Evolutionary conservation across 139 green algal species (phyloP), one percentile per base, ranked within the genome.

Genomic region (Chlorella sp.): DNA sequence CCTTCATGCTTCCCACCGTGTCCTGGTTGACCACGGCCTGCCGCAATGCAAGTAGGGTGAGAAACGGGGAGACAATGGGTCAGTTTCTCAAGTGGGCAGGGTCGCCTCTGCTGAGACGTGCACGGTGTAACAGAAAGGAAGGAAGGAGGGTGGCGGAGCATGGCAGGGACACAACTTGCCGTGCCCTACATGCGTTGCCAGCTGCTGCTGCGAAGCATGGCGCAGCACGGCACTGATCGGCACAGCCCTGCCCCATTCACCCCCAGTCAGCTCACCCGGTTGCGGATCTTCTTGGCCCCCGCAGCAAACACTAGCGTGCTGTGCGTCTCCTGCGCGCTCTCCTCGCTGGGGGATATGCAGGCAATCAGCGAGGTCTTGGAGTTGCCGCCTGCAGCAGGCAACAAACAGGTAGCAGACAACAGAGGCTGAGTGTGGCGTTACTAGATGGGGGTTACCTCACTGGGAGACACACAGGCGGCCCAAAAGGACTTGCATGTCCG

Each of bases 311-410:
- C 92, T 26, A 99, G 94, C 22, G 97, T 99, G 91, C 92, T 96
- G 32, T 97, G 90, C 26, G 97, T 98, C 93, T 99, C 97, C n/a
- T 88, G 57, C 30, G 90, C 81, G 68, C 86, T 95, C 86, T 83
- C 92, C 82, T 87, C 89, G 24, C 91, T 90, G 26, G 97, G 97
- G 66, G 91, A 96, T 57, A 99, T 95, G 89, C 97, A 98, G 69
- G 97, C 97, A 36, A 99, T 95, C 87, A 99, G 97, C 22, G 96
- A 92, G 3, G 97, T 99, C 91, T 98, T 98, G 37, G 96, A 94
- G 90, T 99, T 99, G 82, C 97, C 97, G 36, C 97, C 97, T 66
- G 85, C 7, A 34, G 39, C 9, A 76, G 57, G n/a, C n/a, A n/a
- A n/a, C n/a, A n/a, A n/a, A n/a, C n/a, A n/a, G n/a, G n/a, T n/a